Percentiles rank a stretch among this genome's conserved stretches.
phyloP scores from a whole-genome alignment of 169 alveolate genomes.

The Eimeria maxima region DNA sequence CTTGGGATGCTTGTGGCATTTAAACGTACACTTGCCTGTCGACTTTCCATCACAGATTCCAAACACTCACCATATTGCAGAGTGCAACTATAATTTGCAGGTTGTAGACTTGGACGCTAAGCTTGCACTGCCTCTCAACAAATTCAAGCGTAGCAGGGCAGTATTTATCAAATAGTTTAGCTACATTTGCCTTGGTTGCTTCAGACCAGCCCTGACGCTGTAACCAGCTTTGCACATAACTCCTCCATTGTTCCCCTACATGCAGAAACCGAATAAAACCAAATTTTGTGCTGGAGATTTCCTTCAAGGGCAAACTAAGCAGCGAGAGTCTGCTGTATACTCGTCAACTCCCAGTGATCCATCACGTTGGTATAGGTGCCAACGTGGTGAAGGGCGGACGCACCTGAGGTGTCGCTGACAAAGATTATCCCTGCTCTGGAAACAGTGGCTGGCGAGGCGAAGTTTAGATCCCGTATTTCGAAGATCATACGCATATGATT shows the following conservation, averaged over 20 bases:
- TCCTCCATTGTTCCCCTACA: conserved; percentile 96
- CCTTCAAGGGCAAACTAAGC: neutral
- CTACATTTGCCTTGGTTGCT: conserved; percentile 92
- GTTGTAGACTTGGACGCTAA: conserved; percentile 92
- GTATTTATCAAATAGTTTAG: conserved; percentile 94
- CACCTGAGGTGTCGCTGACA: conserved; percentile 90
- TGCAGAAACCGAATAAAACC: neutral
- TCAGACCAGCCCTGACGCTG: conserved; percentile 83
- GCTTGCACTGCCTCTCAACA: conserved; percentile 93
- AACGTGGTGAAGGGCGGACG: neutral
- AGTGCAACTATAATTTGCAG: conserved; percentile 91
- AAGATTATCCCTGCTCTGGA: conserved; percentile 98
- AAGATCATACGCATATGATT: conserved; percentile 97
- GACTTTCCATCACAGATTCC: neutral
- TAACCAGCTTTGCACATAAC: conserved; percentile 97
- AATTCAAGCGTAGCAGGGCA: conserved; percentile 94
- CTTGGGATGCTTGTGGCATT: neutral
- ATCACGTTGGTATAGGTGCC: neutral
- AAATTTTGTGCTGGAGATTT: neutral
- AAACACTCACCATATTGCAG: conserved; percentile 90
- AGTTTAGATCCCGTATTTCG: conserved; percentile 98
- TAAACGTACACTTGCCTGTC: neutral
- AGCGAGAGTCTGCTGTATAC: neutral
- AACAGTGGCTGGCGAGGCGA: conserved; percentile 98
- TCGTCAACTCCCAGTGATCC: neutral